phyloP scores from a whole-genome alignment of 1,284 basidiomycete species.

The Tilletiaria anomala region DNA sequence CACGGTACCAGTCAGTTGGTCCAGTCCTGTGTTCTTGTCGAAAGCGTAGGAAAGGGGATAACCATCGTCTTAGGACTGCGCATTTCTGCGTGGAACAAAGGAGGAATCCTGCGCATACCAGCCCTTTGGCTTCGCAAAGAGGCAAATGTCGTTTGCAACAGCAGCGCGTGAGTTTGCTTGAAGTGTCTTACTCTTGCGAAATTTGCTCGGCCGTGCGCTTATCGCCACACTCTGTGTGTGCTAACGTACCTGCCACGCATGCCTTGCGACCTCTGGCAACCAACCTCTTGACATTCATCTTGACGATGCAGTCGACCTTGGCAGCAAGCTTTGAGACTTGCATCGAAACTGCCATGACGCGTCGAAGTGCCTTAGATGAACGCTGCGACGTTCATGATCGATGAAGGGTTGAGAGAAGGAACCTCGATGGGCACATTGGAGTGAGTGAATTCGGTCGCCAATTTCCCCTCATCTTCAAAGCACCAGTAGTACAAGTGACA shows the following conservation, averaged over 20 bases:
- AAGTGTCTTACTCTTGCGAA: constrained; percentile 26
- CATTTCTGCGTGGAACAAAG: constrained; percentile 38
- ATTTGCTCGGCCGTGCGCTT: constrained; percentile 39
- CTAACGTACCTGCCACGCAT: constrained; percentile 21
- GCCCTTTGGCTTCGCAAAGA: constrained; percentile 42
- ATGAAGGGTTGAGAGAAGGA: constrained; percentile 39
- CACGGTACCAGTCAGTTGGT: constrained; percentile 36
- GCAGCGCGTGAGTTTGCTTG: background rate
- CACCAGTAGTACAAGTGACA: constrained; percentile 44
- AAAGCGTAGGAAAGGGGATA: constrained; percentile 45
- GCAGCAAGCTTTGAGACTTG: constrained; percentile 41
- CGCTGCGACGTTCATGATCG: constrained; percentile 38
- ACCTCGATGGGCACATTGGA: constrained; percentile 45
- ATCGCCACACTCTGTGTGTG: constrained; percentile 38
- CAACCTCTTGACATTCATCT: constrained; percentile 41
- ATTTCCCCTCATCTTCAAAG: constrained; percentile 24
- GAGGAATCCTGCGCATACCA: constrained; percentile 44
- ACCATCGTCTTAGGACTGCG: constrained; percentile 42
- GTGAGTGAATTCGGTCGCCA: constrained; percentile 43
- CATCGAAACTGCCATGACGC: constrained; percentile 40
- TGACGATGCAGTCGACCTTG: constrained; percentile 45
- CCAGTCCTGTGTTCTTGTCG: constrained; percentile 41
- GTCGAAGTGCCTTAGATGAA: constrained; percentile 41
- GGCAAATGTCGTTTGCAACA: constrained; percentile 22
- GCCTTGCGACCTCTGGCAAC: constrained; percentile 23